Evolutionary conservation across 148 eudicot species (phyloP), one percentile per base, ranked within the genome.

Genomic region (Chenopodium formosanum): DNA sequence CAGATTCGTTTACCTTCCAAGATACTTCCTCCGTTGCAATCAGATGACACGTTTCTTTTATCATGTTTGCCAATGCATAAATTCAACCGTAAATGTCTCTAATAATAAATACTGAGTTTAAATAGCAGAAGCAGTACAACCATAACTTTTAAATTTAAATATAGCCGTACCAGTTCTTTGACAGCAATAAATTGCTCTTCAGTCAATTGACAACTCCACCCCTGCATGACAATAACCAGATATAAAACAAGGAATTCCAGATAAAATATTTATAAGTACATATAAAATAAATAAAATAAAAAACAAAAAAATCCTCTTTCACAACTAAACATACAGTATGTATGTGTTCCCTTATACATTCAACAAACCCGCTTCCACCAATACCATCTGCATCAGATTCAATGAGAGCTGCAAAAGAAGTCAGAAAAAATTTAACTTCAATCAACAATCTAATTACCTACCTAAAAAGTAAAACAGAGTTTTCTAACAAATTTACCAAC

Each of bases 141-240:
- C 44, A 40, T 40, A 40, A 40, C 0, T 40, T 37, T 40, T 40
- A 40, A 40, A 40, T 40, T 32, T 16, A 8, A 3, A 47, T 2
- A 76, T 29, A 73, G 8, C 16, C 70, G 44, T 90, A 95, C 99
- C 97, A 96, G 85, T 86, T 96, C 99, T 88, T 96, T 96, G 70
- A 96, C 99, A n/a, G 99, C 99, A 89, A 96, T 92, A 81, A 96
- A 96, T 91, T 94, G 99, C 80, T 96, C 99, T 75, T 94, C 99
- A 27, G 95, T 90, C 95, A 96, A 84, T 79, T 90, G 93, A 85
- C 99, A 88, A 66, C 77, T 81, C 99, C 98, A 94, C 52, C 99
- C 99, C 99, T 95, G 89, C 68, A 75, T 69, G 65, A 58, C 52
- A 70, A 82, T 63, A 84, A 73, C 74, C 60, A 76, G 47, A 82